phyloP scores from a whole-genome alignment of 768 basidiomycete species.

The Boletus fagicola region DNA sequence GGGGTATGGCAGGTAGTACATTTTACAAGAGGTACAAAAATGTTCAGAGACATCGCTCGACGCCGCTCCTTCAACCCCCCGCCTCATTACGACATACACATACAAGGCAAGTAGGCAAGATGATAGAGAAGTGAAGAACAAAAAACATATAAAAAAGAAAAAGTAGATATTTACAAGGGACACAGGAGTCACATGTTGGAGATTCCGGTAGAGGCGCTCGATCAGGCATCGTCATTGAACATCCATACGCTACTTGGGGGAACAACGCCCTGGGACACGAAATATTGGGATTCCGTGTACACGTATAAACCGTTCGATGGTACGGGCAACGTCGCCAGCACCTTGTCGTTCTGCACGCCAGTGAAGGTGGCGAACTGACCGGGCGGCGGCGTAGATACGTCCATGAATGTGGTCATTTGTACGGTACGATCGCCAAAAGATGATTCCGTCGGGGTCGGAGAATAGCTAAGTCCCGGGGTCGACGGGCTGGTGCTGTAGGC shows the following conservation, averaged over 20 bases:
- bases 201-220: background rate
- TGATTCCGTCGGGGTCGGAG: conserved; percentile 60
- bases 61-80: conserved; percentile 17
- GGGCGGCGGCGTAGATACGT: conserved; percentile 38
- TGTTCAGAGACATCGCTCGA: conserved; percentile 17
- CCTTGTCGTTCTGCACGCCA: conserved; percentile 38
- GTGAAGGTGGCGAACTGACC: conserved; percentile 37
- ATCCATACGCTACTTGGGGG: conserved; percentile 16
- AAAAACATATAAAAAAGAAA: conserved; percentile 4
- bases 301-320: conserved; percentile 21
- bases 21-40: conserved; percentile 23
- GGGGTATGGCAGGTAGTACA: conserved; percentile 28
- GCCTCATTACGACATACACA: conserved; percentile 21
- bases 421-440: conserved; percentile 54
- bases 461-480: conserved; percentile 58
- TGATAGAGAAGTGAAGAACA: background rate
- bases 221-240: conserved; percentile 16
- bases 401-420: conserved; percentile 54
- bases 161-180: conserved; percentile 20
- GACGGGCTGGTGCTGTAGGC: conserved; percentile 39
- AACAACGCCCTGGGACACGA: conserved; percentile 14
- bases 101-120: conserved; percentile 28
- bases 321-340: conserved; percentile 17
- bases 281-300: conserved; percentile 17
- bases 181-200: conserved; percentile 12